Evolutionary conservation across 208 protist species (phyloP).

Genomic region (Tritrichomonas foetus): DNA sequence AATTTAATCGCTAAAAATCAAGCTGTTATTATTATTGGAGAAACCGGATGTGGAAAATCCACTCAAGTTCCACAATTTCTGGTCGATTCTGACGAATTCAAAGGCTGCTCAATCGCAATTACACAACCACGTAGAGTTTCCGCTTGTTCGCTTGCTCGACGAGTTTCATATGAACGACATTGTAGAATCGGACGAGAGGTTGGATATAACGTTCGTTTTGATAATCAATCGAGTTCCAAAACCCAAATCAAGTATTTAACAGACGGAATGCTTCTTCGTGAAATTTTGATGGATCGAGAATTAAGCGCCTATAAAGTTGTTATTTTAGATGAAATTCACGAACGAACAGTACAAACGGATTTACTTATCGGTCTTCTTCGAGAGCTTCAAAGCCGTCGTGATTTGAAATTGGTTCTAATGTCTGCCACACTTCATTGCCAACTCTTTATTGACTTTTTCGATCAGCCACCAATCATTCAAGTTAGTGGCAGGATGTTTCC

Average conservation of each 20-base stretch:
- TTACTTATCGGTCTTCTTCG: conserved; percentile 74
- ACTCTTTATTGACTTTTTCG: conserved; percentile 88
- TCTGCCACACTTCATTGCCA: conserved; percentile 46
- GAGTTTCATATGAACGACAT: conserved; percentile 67
- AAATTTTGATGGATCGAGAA: conserved; percentile 71
- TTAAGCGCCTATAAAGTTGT: conserved; percentile 83
- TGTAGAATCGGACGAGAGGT: conserved; percentile 52
- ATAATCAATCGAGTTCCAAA: conserved; percentile 57
- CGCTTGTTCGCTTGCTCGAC: conserved; percentile 62
- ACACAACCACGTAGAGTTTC: conserved; percentile 74
- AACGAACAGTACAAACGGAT: conserved; percentile 75
- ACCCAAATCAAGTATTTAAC: conserved; percentile 64
- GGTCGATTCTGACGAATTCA: conserved; percentile 55
- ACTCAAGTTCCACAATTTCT: conserved; percentile 75
- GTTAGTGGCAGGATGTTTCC: conserved; percentile 52
- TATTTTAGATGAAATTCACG: conserved; percentile 98
- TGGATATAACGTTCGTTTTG: conserved; percentile 66
- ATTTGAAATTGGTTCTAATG: conserved; percentile 51
- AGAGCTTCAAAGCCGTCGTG: background rate
- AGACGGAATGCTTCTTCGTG: conserved; percentile 66
- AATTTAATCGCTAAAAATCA: conserved; percentile 57
- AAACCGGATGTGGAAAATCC: conserved; percentile 75
- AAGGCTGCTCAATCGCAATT: conserved; percentile 54
- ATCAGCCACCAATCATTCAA: conserved; percentile 70
- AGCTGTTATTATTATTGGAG: conserved; percentile 65